Evolutionary conservation across 2,329 filamentous ascomycete species (phyloP).

Genomic region (Neofusicoccum cordaticola): DNA sequence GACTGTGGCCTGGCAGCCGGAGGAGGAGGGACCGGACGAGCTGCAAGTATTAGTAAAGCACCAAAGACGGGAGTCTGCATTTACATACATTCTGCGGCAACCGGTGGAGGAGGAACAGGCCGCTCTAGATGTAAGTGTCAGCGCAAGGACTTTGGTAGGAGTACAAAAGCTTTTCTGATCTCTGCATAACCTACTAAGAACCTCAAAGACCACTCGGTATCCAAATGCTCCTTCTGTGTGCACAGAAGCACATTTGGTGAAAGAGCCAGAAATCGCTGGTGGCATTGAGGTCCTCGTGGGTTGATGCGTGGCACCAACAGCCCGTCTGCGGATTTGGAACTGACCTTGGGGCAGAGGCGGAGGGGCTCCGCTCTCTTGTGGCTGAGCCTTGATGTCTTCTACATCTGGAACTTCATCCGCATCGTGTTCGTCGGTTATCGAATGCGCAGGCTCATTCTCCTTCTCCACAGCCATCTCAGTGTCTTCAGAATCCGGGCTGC

Average conservation of each 20-base stretch:
- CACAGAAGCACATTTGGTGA: conserved; percentile 32
- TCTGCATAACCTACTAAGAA: conserved; percentile 34
- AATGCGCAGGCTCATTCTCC: conserved; percentile 45
- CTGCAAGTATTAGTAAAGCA: conserved; percentile 40
- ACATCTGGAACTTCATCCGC: conserved; percentile 53
- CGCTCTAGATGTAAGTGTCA: conserved; percentile 36
- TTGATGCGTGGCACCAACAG: conserved; percentile 23
- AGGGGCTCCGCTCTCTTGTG: conserved; percentile 34
- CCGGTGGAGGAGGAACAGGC: conserved; percentile 32
- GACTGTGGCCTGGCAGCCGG: conserved; percentile 51
- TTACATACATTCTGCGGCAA: conserved; percentile 35
- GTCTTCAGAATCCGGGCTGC: conserved; percentile 48
- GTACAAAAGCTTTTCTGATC: not conserved
- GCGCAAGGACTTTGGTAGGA: not conserved
- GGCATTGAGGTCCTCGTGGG: conserved; percentile 26
- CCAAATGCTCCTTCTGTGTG: conserved; percentile 33
- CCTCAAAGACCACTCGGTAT: conserved; percentile 38
- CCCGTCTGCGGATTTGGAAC: conserved; percentile 38
- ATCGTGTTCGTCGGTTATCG: conserved; percentile 41
- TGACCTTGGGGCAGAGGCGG: conserved; percentile 53
- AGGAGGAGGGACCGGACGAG: conserved; percentile 59
- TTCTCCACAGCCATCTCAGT: conserved; percentile 48
- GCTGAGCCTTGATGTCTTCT: conserved; percentile 48
- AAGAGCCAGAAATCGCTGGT: conserved; percentile 26
- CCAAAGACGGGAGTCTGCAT: not conserved